Evolutionary conservation across 2,329 filamentous ascomycete species (phyloP), one percentile per base, ranked within the genome.

Genomic region (Epichloe coenophiala): DNA sequence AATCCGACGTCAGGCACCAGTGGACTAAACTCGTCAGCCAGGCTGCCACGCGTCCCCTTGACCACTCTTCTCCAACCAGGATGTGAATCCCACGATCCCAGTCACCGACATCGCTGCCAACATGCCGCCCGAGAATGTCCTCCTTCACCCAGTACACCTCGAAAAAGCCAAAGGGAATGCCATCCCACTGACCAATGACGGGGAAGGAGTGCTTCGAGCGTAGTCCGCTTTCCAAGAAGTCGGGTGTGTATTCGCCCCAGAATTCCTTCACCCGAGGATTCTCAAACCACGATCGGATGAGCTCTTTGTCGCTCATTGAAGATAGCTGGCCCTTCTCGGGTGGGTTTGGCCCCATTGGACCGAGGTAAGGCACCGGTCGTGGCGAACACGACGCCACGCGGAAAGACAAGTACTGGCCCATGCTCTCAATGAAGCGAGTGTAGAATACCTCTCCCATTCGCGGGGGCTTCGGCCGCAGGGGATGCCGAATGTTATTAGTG

Each of bases 111-210:
- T 78, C 75, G 21, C 75, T 75, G 0, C 81, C 75, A 4, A 94
- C 67, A 56, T 88, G 75, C 45, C 75, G 77, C 0, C 87, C 88
- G 1, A 98, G 65, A 0, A 74, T 70, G 61, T 97, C 93, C 63
- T 98, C 93, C 61, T 95, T 95, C 3, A 93, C 88, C 91, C 93
- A 98, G 69, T 98, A 98, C 36, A 98, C 77, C 70, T 98, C 93
- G 63, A 98, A 96, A 64, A 94, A 98, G 0, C 89, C 93, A 68
- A 97, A 98, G 0, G 91, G 91, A 53, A 91, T 84, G 11, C 88
- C 90, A 59, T 97, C 88, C 87, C 91, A 98, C 63, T 89, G 83
- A 1, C 87, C 93, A 54, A 97, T 91, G 0, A 84, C 88, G 0
- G 93, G 93, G 65, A 97, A 95, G 8, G 83, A 88, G 66, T 96